Evolutionary conservation across 2,329 filamentous ascomycete genomes (phyloP).

Genomic region (Ophiostoma pallidulum): DNA sequence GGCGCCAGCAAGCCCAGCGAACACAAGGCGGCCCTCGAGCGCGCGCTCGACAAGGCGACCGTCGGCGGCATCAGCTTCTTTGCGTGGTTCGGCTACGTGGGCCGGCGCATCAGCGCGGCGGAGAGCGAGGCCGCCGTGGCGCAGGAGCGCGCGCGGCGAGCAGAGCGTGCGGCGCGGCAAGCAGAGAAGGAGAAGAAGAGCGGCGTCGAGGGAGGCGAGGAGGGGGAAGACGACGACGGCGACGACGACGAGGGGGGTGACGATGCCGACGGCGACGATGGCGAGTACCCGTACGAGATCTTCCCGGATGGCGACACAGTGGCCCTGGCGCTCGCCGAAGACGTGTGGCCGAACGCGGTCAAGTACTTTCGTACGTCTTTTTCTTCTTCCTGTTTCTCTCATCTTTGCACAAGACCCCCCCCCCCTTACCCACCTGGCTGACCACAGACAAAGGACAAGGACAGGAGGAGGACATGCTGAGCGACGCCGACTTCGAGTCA

Average conservation of each 20-base stretch:
- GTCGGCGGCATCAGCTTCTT: conserved; percentile 73
- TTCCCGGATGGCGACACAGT: conserved; percentile 83
- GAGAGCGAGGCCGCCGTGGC: conserved; percentile 56
- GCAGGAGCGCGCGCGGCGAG: conserved; percentile 39
- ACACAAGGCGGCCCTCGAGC: conserved; percentile 30
- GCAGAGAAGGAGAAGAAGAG: conserved; percentile 27
- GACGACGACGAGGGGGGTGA: conserved; percentile 34
- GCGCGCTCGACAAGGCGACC: conserved; percentile 49
- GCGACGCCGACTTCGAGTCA: conserved; percentile 60
- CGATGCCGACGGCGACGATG: conserved; percentile 41
- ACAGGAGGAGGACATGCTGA: conserved; percentile 57
- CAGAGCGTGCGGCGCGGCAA: conserved; percentile 2
- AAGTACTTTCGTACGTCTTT: conserved; percentile 74
- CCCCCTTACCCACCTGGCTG: too few relatives aligned
- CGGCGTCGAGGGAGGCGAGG: conserved; percentile 22
- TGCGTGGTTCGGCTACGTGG: conserved; percentile 75
- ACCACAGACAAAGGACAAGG: too few relatives aligned
- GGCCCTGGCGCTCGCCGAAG: conserved; percentile 71
- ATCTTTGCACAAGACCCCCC: too few relatives aligned
- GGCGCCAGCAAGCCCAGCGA: conserved; percentile 20
- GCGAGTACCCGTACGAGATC: conserved; percentile 63
- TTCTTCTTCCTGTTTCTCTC: conserved; percentile 10
- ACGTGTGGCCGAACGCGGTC: conserved; percentile 80
- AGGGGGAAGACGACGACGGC: conserved; percentile 37
- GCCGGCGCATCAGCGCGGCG: conserved; percentile 58